These are phyloP conservation scores for Fusarium oligoseptatum DNA, from an alignment of 2,329 filamentous ascomycete genomes.

Conservation along the genomic window DNA sequence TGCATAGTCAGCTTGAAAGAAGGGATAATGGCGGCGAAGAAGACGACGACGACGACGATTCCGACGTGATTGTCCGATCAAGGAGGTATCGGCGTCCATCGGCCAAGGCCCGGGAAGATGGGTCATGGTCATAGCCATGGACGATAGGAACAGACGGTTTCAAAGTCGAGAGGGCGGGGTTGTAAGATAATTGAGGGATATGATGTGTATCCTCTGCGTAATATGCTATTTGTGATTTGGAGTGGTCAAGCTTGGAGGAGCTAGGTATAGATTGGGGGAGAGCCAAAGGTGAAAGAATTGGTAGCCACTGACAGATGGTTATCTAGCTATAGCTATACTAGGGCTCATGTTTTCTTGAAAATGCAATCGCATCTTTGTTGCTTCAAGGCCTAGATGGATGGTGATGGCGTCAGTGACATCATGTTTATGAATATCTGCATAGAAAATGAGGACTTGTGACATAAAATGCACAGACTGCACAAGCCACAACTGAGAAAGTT, in stretches of 20 bases:
- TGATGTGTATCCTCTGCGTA: slow-evolving; percentile 11
- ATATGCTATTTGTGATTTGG: slow-evolving; percentile 17
- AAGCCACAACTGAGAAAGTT: slow-evolving; percentile 26
- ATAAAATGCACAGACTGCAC: neutral
- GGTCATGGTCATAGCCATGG: slow-evolving; percentile 35
- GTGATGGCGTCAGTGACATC: neutral
- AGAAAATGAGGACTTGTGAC: neutral
- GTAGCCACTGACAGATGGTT: neutral
- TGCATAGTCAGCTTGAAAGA: slow-evolving; percentile 29
- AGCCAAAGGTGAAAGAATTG: slow-evolving; percentile 9
- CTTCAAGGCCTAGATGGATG: neutral
- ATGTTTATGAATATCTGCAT: neutral
- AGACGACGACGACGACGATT: slow-evolving; percentile 50
- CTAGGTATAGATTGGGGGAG: slow-evolving; percentile 4
- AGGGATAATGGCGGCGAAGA: slow-evolving; percentile 30
- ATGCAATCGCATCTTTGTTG: neutral
- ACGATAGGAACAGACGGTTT: neutral
- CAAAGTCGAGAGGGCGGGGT: neutral
- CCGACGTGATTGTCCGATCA: slow-evolving; percentile 50
- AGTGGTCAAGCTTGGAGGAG: neutral
- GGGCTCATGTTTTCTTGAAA: neutral
- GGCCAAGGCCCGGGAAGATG: slow-evolving; percentile 54
- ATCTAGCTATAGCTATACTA: neutral
- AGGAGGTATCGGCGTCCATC: slow-evolving; percentile 51
- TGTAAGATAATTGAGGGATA: slow-evolving; percentile 24